Evolutionary conservation across 495 filamentous ascomycete species (phyloP).

Genomic region (Aspergillus ellipticus): DNA sequence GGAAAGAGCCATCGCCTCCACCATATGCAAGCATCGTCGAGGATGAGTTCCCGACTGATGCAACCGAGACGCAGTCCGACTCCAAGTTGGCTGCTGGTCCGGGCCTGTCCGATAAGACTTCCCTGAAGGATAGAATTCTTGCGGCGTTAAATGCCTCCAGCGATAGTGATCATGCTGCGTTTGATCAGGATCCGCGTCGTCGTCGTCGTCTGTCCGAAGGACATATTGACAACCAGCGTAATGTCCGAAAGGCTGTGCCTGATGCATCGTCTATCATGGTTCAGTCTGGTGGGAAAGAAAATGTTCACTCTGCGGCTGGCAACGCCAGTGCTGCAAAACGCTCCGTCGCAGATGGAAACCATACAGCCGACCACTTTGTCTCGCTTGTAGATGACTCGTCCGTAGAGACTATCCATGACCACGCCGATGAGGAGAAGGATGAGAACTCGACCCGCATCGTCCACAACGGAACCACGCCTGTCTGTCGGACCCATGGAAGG

Average conservation of each 20-base stretch:
- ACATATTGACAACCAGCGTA: neutral
- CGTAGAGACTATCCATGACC: neutral
- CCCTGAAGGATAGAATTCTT: neutral
- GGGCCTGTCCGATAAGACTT: neutral
- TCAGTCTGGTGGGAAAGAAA: neutral
- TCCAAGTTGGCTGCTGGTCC: neutral
- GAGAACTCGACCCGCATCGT: neutral
- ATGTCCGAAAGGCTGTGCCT: neutral
- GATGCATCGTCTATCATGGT: neutral
- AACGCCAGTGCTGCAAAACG: neutral
- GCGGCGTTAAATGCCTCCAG: neutral
- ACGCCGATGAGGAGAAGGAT: neutral
- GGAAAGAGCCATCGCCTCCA: neutral
- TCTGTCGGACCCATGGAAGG: constrained; percentile 11
- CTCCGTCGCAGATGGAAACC: neutral
- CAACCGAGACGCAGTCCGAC: neutral
- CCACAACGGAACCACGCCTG: neutral
- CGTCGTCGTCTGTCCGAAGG: neutral
- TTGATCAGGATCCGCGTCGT: neutral
- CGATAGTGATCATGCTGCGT: neutral
- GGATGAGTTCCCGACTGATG: neutral
- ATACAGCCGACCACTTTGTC: neutral
- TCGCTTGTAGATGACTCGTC: neutral
- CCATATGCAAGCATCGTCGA: neutral
- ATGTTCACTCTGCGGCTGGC: neutral